Percentiles rank a stretch among this genome's conserved stretches.
Conservation (phyloP, 2,329 filamentous ascomycete species). For the Verticillium longisporum region DNA sequence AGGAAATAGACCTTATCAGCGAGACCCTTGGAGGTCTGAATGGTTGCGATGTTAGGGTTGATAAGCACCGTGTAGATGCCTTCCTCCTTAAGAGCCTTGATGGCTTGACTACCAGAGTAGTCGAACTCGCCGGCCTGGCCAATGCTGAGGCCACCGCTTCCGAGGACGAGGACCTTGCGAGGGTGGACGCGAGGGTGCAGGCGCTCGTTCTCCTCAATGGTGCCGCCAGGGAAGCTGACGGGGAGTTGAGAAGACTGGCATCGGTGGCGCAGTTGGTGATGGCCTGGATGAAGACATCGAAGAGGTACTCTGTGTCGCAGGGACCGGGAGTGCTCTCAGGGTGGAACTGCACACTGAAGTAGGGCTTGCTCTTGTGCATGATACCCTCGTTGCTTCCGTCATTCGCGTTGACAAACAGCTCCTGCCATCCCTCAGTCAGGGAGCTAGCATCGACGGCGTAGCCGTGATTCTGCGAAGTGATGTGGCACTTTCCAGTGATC, state of each 20-base stretch:
- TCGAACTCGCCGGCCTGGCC: conserved; percentile 98
- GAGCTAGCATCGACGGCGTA: conserved; percentile 81
- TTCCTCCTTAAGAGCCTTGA: conserved; percentile 96
- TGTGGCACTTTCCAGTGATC: conserved; percentile 94
- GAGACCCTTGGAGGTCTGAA: conserved; percentile 95
- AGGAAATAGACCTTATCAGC: conserved; percentile 99
- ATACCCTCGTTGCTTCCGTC: conserved; percentile 98
- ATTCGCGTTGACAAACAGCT: conserved; percentile 97
- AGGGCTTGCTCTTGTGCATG: conserved; percentile 74
- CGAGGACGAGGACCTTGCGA: conserved; percentile 92
- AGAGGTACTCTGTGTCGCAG: conserved; percentile 91
- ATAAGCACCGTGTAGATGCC: conserved; percentile 97
- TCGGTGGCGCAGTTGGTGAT: conserved; percentile 67
- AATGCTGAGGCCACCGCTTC: conserved; percentile 92
- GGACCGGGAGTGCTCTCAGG: conserved; percentile 95
- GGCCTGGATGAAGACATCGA: conserved; percentile 90
- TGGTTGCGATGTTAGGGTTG: conserved; percentile 98
- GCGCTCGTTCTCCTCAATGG: conserved; percentile 68
- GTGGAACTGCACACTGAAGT: conserved; percentile 99
- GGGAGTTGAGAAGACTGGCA: conserved; percentile 58
- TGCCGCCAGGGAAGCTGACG: conserved; percentile 83
- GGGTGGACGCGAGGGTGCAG: conserved; percentile 73
- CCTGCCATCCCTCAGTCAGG: conserved; percentile 74
- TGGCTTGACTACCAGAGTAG: conserved; percentile 96
- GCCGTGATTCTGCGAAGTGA: conserved; percentile 98